These are phyloP conservation scores for Raddia distichophylla DNA, from an alignment of 176 grass and related monocot genomes.

Conservation along the genomic window DNA sequence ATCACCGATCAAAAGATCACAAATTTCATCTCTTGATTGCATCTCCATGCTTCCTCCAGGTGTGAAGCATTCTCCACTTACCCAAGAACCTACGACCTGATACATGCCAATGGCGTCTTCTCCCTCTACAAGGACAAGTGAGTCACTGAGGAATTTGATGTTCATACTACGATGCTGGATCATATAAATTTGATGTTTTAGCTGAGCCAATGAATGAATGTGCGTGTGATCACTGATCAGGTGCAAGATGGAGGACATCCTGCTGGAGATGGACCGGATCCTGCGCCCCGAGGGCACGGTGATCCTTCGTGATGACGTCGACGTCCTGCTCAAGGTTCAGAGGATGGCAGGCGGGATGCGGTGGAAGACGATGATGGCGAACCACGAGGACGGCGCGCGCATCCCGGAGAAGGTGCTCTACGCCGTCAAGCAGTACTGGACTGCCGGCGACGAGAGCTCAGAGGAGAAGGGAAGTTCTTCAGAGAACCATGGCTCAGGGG, in stretches of 20 bases:
- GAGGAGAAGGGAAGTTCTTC: not conserved
- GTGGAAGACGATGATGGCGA: constrained; percentile 66
- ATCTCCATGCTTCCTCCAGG: constrained; percentile 48
- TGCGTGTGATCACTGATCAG: constrained; percentile 18
- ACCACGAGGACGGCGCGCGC: constrained; percentile 74
- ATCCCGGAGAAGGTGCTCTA: constrained; percentile 79
- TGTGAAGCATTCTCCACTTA: constrained; percentile 97
- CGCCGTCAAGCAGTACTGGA: constrained; percentile 86
- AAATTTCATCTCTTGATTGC: not conserved
- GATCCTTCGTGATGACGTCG: constrained; percentile 78
- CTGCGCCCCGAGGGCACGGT: constrained; percentile 76
- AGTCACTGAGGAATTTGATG: not conserved
- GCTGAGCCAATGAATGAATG: too few species aligned
- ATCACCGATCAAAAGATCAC: not conserved
- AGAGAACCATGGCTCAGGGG: not conserved
- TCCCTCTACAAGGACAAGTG: constrained; percentile 76
- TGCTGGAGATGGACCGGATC: constrained; percentile 89
- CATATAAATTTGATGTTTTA: too few species aligned
- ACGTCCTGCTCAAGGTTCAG: constrained; percentile 67
- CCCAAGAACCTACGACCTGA: constrained; percentile 93
- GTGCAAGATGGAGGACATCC: constrained; percentile 95
- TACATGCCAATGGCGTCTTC: constrained; percentile 80
- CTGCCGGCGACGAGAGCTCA: constrained; percentile 40
- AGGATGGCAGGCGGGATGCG: constrained; percentile 57
- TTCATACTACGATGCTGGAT: not conserved